Evolutionary conservation across 1,284 basidiomycete genomes (phyloP).

Genomic region (Sanghuangporus weigelae): DNA sequence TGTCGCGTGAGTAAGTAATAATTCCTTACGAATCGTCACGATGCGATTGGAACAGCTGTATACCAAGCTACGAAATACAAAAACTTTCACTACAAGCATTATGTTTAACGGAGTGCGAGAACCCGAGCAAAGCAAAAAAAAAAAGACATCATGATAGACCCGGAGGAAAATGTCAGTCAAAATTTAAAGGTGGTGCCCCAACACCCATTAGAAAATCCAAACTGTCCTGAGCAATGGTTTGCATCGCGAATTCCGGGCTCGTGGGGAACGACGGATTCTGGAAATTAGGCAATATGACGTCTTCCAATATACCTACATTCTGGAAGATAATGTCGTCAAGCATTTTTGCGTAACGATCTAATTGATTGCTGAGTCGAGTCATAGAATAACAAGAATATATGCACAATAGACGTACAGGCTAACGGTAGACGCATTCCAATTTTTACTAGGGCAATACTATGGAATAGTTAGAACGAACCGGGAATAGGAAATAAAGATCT

Average conservation of each 20-base stretch:
- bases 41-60: not conserved
- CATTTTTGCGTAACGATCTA: constrained; percentile 59
- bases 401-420: constrained; percentile 35
- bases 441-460: constrained; percentile 51
- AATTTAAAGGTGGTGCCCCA: not conserved
- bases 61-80: not conserved
- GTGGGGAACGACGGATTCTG: constrained; percentile 12
- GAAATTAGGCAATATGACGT: constrained; percentile 9
- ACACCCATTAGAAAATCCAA: constrained; percentile 13
- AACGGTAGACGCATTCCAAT: constrained; percentile 62
- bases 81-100: not conserved
- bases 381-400: not conserved
- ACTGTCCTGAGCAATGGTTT: constrained; percentile 4
- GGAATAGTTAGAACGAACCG: not conserved
- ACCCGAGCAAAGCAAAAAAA: not conserved
- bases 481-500: constrained; percentile 16
- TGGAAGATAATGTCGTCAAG: constrained; percentile 40
- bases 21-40: too few relatives aligned
- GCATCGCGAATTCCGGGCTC: constrained; percentile 1
- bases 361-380: not conserved
- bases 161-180: not conserved
- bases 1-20: too few relatives aligned
- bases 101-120: not conserved
- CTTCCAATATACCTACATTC: constrained; percentile 24
- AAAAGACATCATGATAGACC: not conserved